phyloP scores from a whole-genome alignment of 1,284 basidiomycete genomes.

The Cronartium quercuum region DNA sequence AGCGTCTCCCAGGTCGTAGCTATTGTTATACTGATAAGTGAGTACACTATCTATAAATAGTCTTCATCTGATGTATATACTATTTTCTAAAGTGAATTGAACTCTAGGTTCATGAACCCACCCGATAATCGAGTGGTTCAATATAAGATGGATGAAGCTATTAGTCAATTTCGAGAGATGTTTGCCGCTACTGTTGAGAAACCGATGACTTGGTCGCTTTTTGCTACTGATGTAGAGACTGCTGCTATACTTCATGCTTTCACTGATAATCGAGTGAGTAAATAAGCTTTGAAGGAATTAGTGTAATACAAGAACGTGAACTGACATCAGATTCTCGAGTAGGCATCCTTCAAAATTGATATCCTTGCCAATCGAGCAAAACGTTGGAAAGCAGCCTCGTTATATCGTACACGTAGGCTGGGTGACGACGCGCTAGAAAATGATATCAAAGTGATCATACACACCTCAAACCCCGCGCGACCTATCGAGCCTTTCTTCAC shows the following conservation, averaged over 20 bases:
- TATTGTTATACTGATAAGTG: conserved; percentile 37
- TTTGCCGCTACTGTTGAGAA: background rate
- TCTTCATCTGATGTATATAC: background rate
- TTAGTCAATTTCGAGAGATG: background rate
- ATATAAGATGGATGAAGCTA: background rate
- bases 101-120: conserved; percentile 12
- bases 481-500: background rate
- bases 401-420: conserved; percentile 23
- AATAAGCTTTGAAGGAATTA: background rate
- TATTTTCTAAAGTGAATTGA: background rate
- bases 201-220: conserved; percentile 16
- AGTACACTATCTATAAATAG: background rate
- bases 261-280: conserved; percentile 14
- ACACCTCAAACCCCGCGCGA: background rate
- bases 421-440: conserved; percentile 32
- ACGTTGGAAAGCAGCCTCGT: conserved; percentile 13
- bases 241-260: conserved; percentile 36
- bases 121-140: conserved; percentile 25
- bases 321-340: background rate
- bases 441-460: conserved; percentile 4
- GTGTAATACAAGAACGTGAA: background rate
- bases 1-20: conserved; percentile 34
- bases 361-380: conserved; percentile 9
- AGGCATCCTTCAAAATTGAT: conserved; percentile 19
- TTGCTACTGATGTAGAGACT: conserved; percentile 31